Base-by-base conservation (phyloP, 2,329 filamentous ascomycete genomes). In the Neocucurbitaria cava region DNA sequence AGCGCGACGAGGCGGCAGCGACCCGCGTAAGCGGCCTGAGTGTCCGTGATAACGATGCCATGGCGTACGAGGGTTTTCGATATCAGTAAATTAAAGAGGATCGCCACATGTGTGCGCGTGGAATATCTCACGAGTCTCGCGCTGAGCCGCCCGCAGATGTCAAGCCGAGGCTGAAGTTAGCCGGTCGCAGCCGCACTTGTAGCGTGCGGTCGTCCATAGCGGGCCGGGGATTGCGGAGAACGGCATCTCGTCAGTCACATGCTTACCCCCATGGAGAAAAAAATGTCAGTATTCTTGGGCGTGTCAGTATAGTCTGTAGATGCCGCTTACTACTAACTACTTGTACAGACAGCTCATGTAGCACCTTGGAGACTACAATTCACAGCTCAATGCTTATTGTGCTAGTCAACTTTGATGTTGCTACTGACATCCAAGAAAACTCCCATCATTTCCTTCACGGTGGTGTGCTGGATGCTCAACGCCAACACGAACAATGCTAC, bases 41-140 rank as follows among this genome's bases (percentile, higher is more conserved):
- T 46, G 66, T 63, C 59, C 61, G 68, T 49, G 71, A 59, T 9
- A 75, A 62, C 3, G 71, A 72, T 15, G 72, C 65, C 71, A 75
- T 73, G 33, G 30, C 59, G n/a, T n/a, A n/a, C 30, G 56, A 15
- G 5, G 21, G 9, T 24, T 7, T 13, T 40, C 15, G 9, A 15
- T 13, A n/a, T 40, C 23, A 33, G 38, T n/a, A 21, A n/a, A 21
- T 23, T 15, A 8, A 24, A 40, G 36, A 40, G 21, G 3, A 35
- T n/a, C 13, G 24, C 24, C 24, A 26, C 9, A 9, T 20, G 23
- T 41, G 26, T 39, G 17, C 5, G 36, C 23, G 36, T 39, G 36
- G 36, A 21, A 21, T 20, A 39, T 11, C 23, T n/a, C 10, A 7
- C 20, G 9, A 2, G 3, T 35, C 24, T 11, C 38, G 6, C 18